Evolutionary conservation across 768 basidiomycete species (phyloP), one percentile per base, ranked within the genome.

Genomic region (Boletus reticulatus): DNA sequence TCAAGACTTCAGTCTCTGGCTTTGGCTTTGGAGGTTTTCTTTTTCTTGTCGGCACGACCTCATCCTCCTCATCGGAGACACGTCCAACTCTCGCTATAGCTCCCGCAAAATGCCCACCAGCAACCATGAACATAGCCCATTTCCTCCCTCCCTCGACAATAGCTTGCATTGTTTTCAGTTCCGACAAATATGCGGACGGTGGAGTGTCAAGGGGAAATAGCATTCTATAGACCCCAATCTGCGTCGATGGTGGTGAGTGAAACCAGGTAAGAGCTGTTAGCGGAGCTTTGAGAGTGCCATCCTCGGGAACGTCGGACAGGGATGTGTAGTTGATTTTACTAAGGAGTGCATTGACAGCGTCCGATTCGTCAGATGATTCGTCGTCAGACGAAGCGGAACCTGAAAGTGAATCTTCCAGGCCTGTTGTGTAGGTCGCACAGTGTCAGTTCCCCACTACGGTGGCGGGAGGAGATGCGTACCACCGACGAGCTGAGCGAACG

Each of bases 81-180:
- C 76, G 72, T 71, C 85, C 83, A 27, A 93, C 89, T 34, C 85
- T 78, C 13, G 87, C 85, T 34, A 99, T 78, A 53, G 94, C 88
- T 24, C 96, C 97, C 14, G 97, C 97, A 73, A 99, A 98, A 71
- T 99, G 97, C 12, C 97, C 97, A 20, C 97, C 95, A 0, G 97
- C 97, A 39, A 89, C 85, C 94, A 98, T 97, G 64, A 99, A 89
- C 80, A 98, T 72, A 0, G 94, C 92, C 90, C 95, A 96, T 56
- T 82, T 88, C 38, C 94, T 78, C 16, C 85, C 91, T 17, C 78
- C 73, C 14, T 74, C 72, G 4, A 70, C 67, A 13, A 73, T 69
- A 9, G 74, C 71, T 68, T 94, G 94, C 77, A 94, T 79, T n/a
- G 72, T 72, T 59, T 75, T 80, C 20, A 95, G 73, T 57, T 85